Evolutionary conservation across 2,329 filamentous ascomycete species (phyloP).

Genomic region (Fusarium humuli): DNA sequence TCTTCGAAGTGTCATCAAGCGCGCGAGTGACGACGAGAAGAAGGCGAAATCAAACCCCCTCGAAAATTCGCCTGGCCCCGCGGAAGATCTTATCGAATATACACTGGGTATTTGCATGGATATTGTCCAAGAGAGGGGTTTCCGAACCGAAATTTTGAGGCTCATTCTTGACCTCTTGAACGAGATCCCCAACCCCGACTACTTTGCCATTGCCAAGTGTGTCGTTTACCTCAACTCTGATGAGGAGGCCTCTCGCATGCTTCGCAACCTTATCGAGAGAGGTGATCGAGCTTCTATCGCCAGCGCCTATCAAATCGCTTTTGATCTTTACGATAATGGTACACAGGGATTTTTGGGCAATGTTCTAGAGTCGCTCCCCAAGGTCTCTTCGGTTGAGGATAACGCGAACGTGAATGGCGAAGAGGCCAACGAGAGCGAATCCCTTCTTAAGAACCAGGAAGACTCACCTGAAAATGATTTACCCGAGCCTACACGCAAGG

Average conservation of each 20-base stretch:
- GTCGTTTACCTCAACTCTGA: slow-evolving; percentile 96
- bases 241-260: slow-evolving; percentile 87
- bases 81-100: slow-evolving; percentile 97
- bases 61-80: slow-evolving; percentile 66
- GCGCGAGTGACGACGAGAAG: slow-evolving; percentile 88
- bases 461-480: slow-evolving; percentile 67
- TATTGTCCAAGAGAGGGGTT: slow-evolving; percentile 90
- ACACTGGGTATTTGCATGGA: slow-evolving; percentile 97
- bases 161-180: slow-evolving; percentile 95
- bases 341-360: slow-evolving; percentile 96
- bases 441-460: slow-evolving; percentile 62
- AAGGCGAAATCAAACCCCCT: slow-evolving; percentile 67
- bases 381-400: background rate
- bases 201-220: slow-evolving; percentile 97
- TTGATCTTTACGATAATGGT: slow-evolving; percentile 98
- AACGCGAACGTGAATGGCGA: slow-evolving; percentile 57
- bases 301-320: slow-evolving; percentile 96
- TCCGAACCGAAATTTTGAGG: slow-evolving; percentile 85
- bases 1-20: slow-evolving; percentile 85
- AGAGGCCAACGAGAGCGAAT: slow-evolving; percentile 59
- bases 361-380: slow-evolving; percentile 80
- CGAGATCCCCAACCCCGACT: slow-evolving; percentile 91
- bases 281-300: slow-evolving; percentile 83
- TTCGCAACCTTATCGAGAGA: slow-evolving; percentile 82
- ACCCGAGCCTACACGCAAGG: slow-evolving; percentile 65